These are phyloP conservation scores for Geotrichum carabidarum DNA, from an alignment of 1,139 yeast genomes.

Conservation along the genomic window DNA sequence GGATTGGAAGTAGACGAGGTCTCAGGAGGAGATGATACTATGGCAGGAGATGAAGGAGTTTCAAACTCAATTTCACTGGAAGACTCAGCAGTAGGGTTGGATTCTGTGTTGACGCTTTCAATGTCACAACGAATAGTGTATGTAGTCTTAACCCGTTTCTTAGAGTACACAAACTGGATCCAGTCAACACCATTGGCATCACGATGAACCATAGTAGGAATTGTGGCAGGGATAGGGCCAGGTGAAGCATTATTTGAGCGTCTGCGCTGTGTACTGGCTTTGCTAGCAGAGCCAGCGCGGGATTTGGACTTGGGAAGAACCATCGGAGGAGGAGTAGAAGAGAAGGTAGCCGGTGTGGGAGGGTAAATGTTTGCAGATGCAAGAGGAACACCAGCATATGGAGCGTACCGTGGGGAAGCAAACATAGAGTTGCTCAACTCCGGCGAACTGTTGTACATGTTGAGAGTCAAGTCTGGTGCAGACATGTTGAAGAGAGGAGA, in stretches of 20 bases:
- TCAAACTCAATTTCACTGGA: not conserved
- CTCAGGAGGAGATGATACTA: not conserved
- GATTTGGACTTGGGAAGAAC: not conserved
- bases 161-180: conserved; percentile 38
- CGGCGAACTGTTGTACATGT: not conserved
- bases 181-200: conserved; percentile 37
- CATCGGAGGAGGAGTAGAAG: not conserved
- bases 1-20: not conserved
- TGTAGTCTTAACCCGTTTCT: conserved; percentile 31
- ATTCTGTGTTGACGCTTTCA: conserved; percentile 29
- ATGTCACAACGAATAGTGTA: conserved; percentile 39
- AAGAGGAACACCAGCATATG: not conserved
- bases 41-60: not conserved
- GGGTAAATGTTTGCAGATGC: not conserved
- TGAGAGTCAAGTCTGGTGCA: not conserved
- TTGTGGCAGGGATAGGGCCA: conserved; percentile 3
- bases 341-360: not conserved
- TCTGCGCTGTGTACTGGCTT: not conserved
- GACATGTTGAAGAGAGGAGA: not conserved
- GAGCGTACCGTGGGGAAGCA: not conserved
- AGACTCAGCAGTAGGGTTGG: not conserved
- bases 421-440: not conserved
- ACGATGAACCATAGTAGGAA: conserved; percentile 28
- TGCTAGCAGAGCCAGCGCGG: not conserved
- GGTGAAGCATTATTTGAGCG: not conserved